Evolutionary conservation across 768 basidiomycete genomes (phyloP), one percentile per base, ranked within the genome.

Genomic region (Hemileccinum rubropunctum): DNA sequence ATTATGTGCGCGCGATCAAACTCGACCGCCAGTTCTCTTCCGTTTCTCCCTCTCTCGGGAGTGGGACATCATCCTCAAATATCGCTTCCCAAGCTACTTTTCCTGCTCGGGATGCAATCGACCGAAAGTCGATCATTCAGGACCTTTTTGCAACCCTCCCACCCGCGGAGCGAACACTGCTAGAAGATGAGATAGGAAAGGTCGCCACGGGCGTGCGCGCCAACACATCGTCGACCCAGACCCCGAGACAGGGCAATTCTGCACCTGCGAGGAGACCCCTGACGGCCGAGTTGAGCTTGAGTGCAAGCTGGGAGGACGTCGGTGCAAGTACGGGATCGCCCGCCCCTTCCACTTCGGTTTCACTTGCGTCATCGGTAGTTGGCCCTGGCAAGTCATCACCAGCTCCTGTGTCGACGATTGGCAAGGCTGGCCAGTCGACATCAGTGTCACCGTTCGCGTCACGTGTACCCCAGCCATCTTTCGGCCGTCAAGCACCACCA

Each of bases 1-100:
- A 80, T 50, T 83, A 84, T 58, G 68, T 77, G 0, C 81, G 82
- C n/a, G 91, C 88, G 9, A 79, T 91, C 61, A 85, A 83, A 68
- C 73, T 88, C 37, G 88, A 92, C 64, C 78, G 80, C 43, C 74
- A 78, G 57, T 84, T 88, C 56, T 65, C 74, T 35, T 66, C 74
- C 10, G 61, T 71, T n/a, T 72, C 76, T 37, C 66, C 75, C 23
- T 47, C 67, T 37, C 42, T 57, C 3, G 49, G 42, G 7, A 39
- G 30, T 32, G 57, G 47, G 5, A 1, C 47, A 20, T 45, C 57
- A 5, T 42, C 57, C 5, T 42, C 63, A 3, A 37, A 5, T n/a
- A 36, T 34, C 9, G 69, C 37, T 58, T 69, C 59, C 42, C 55
- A 76, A 53, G 56, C 62, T 15, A 18, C 35, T 6, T 42, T 30